phyloP scores from a whole-genome alignment of 345 rosid genomes.

The Arabis hirsuta region DNA sequence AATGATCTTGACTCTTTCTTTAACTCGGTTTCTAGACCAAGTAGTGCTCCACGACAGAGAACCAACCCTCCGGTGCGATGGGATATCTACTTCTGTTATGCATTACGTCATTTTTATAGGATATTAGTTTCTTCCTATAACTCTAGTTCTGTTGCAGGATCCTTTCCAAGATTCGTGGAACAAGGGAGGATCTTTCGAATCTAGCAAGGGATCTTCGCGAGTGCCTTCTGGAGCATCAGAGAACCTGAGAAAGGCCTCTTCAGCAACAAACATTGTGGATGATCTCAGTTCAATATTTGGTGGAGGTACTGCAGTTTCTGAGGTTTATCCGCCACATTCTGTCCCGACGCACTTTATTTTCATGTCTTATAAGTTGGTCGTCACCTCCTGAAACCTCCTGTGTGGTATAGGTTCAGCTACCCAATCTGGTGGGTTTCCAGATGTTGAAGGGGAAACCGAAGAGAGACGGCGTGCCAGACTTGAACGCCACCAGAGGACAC shows the following conservation, averaged over 20 bases:
- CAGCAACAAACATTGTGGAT: slow-evolving; percentile 72
- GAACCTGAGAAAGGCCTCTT: slow-evolving; percentile 79
- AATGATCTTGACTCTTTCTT: slow-evolving; percentile 91
- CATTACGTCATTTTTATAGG: slow-evolving; percentile 20
- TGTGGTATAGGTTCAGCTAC: slow-evolving; percentile 55
- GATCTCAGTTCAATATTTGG: slow-evolving; percentile 87
- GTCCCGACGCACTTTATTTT: not conserved
- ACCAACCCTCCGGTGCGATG: slow-evolving; percentile 64
- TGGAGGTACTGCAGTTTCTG: slow-evolving; percentile 61
- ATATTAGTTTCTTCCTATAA: slow-evolving; percentile 25
- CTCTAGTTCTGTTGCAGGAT: slow-evolving; percentile 56
- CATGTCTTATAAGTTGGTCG: slow-evolving; percentile 11
- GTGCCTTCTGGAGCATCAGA: slow-evolving; percentile 62
- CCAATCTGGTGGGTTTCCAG: slow-evolving; percentile 78
- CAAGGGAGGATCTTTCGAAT: slow-evolving; percentile 71
- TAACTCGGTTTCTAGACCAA: slow-evolving; percentile 69
- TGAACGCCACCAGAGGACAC: slow-evolving; percentile 96
- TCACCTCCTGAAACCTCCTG: slow-evolving; percentile 36
- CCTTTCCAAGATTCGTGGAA: slow-evolving; percentile 69
- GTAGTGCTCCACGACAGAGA: slow-evolving; percentile 90
- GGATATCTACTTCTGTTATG: slow-evolving; percentile 30
- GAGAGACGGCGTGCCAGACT: slow-evolving; percentile 91
- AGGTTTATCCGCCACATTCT: slow-evolving; percentile 9
- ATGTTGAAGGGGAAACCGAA: slow-evolving; percentile 89
- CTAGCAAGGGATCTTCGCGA: slow-evolving; percentile 62